Percentiles rank a stretch among this genome's conserved stretches.
Conservation (phyloP, 352 stramenopile species). For the Globisporangium takayamanum region DNA sequence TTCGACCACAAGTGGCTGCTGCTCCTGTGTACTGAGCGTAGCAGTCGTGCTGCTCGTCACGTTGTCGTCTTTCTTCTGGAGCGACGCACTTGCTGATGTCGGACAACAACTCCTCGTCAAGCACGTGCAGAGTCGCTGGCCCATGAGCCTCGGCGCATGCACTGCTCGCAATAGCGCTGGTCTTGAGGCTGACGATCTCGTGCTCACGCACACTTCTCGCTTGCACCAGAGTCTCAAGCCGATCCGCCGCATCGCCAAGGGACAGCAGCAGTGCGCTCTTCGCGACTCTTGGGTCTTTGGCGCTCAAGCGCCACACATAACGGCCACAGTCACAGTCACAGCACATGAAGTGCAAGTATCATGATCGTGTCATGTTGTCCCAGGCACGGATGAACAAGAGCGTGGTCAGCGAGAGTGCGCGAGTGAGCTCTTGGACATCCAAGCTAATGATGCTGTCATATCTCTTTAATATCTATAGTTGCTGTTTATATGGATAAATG, state of each 20-base stretch:
- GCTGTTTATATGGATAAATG: no score
- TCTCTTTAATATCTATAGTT: no score
- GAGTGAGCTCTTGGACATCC: no score
- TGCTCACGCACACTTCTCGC: not conserved
- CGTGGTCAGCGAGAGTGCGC: no score
- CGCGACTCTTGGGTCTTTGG: not conserved
- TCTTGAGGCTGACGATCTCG: not conserved
- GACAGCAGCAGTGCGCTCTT: not conserved
- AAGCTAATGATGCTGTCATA: no score
- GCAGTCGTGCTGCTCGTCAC: not conserved
- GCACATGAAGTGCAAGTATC: no score
- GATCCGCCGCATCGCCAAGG: not conserved
- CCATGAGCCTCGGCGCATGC: conserved; percentile 16
- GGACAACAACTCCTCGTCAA: conserved; percentile 7
- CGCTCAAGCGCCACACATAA: not conserved
- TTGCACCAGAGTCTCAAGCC: not conserved
- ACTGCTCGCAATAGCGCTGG: not conserved
- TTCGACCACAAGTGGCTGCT: conserved; percentile 61
- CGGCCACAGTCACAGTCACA: no score
- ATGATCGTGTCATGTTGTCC: no score
- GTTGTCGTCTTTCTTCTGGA: conserved; percentile 16
- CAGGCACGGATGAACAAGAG: no score
- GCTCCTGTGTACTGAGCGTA: not conserved
- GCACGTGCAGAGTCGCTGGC: conserved; percentile 24
- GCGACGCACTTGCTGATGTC: not conserved